Conservation (phyloP, 768 basidiomycete genomes). For the Strobilomyces dryophilus region DNA sequence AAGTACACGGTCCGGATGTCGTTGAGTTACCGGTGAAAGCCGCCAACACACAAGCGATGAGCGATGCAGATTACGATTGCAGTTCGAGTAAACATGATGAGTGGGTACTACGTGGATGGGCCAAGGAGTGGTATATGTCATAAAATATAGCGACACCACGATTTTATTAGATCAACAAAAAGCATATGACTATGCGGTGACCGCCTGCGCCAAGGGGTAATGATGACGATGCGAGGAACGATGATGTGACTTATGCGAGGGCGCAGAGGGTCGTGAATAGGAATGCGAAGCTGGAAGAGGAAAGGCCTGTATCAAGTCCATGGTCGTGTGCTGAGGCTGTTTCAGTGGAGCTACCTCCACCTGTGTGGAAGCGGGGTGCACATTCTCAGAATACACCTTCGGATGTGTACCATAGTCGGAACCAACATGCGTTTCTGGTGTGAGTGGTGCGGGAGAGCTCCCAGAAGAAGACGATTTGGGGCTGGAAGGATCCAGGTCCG, state of each 20-base stretch:
- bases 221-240: slow-evolving; percentile 23
- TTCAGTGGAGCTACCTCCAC: slow-evolving; percentile 22
- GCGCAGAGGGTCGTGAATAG: slow-evolving; percentile 14
- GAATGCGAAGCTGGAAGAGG: slow-evolving; percentile 40
- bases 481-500: slow-evolving; percentile 42
- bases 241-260: slow-evolving; percentile 25
- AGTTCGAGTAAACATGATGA: slow-evolving; percentile 2
- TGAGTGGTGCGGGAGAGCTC: slow-evolving; percentile 32
- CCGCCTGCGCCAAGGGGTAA: slow-evolving; percentile 16
- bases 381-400: slow-evolving; percentile 28
- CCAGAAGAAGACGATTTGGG: slow-evolving; percentile 36
- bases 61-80: neutral
- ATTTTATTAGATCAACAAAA: neutral
- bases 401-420: slow-evolving; percentile 17
- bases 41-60: neutral
- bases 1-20: neutral
- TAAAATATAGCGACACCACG: slow-evolving; percentile 35
- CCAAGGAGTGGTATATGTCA: slow-evolving; percentile 27
- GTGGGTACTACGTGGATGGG: neutral
- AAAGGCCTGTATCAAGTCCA: slow-evolving; percentile 46
- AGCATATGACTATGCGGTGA: slow-evolving; percentile 18
- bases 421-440: slow-evolving; percentile 25
- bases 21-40: neutral
- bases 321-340: slow-evolving; percentile 26
- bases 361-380: slow-evolving; percentile 25